Evolutionary conservation across 805 yeast species (phyloP).

Genomic region (Kodamaea fukazawae): DNA sequence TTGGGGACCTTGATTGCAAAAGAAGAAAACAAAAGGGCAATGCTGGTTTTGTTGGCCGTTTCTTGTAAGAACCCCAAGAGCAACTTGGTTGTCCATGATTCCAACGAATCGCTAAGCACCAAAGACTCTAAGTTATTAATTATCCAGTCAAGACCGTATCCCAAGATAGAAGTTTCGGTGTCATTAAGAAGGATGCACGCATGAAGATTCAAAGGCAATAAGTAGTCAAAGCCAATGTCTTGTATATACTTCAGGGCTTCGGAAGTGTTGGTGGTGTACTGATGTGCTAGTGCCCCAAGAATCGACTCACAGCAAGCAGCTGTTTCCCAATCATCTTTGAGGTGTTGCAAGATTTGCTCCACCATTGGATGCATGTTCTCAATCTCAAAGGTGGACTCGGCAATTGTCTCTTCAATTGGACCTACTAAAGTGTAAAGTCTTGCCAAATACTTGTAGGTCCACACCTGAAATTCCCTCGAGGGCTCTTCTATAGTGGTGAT

Average conservation of each 20-base stretch:
- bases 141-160: conserved; percentile 13
- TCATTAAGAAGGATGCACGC: conserved; percentile 31
- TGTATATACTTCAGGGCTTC: conserved; percentile 21
- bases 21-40: conserved; percentile 31
- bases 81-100: conserved; percentile 29
- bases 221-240: conserved; percentile 13
- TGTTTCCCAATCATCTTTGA: conserved; percentile 17
- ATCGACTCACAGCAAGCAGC: conserved; percentile 36
- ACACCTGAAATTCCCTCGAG: conserved; percentile 17
- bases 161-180: conserved; percentile 15
- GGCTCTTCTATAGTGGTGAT: conserved; percentile 4
- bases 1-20: conserved; percentile 24
- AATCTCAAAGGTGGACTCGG: conserved; percentile 15
- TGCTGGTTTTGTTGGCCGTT: conserved; percentile 22
- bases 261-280: conserved; percentile 15
- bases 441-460: conserved; percentile 25
- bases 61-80: conserved; percentile 34
- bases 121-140: conserved; percentile 11
- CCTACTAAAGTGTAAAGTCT: neutral
- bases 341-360: conserved; percentile 18
- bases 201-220: conserved; percentile 34
- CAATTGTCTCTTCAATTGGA: neutral
- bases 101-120: conserved; percentile 15
- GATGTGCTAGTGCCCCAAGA: conserved; percentile 38
- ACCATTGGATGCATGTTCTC: conserved; percentile 26